Conservation (phyloP, 768 basidiomycete genomes). For the Agaricus sinodeliciosus region DNA sequence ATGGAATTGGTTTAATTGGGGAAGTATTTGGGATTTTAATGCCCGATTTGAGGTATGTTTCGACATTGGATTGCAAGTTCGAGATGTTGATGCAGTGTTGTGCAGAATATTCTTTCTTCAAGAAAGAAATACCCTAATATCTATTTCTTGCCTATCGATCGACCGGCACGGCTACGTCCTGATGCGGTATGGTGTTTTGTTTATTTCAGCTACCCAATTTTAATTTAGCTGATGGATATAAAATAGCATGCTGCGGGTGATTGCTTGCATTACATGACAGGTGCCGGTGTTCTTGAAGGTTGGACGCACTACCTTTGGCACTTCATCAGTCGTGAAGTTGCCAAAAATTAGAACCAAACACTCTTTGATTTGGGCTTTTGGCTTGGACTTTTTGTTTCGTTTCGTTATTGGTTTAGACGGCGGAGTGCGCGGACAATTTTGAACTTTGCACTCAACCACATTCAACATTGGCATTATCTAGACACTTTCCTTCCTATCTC, state of each 20-base stretch:
- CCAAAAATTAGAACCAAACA: background rate
- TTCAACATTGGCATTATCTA: too few relatives aligned
- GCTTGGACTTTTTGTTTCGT: background rate
- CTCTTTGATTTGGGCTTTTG: background rate
- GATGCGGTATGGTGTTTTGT: constrained; percentile 39
- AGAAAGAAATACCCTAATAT: constrained; percentile 42
- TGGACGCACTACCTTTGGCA: constrained; percentile 48
- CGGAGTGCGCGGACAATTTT: too few relatives aligned
- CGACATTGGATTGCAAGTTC: background rate
- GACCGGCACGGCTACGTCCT: constrained; percentile 54
- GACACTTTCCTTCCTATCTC: too few relatives aligned
- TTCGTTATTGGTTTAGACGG: too few relatives aligned
- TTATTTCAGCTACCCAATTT: background rate
- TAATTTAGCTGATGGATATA: background rate
- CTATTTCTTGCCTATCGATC: constrained; percentile 54
- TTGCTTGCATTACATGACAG: constrained; percentile 42
- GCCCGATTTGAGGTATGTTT: constrained; percentile 46
- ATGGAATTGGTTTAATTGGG: constrained; percentile 62
- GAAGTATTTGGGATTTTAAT: constrained; percentile 51
- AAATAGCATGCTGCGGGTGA: constrained; percentile 35
- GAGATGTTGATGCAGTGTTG: background rate
- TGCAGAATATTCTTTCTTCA: constrained; percentile 33
- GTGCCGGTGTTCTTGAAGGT: constrained; percentile 42
- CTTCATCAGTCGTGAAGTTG: constrained; percentile 25
- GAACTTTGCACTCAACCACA: too few relatives aligned